Percentiles rank a stretch among this genome's conserved stretches.
phyloP scores from a whole-genome alignment of 2,329 filamentous ascomycete species.

The Penicillium vulpinum region DNA sequence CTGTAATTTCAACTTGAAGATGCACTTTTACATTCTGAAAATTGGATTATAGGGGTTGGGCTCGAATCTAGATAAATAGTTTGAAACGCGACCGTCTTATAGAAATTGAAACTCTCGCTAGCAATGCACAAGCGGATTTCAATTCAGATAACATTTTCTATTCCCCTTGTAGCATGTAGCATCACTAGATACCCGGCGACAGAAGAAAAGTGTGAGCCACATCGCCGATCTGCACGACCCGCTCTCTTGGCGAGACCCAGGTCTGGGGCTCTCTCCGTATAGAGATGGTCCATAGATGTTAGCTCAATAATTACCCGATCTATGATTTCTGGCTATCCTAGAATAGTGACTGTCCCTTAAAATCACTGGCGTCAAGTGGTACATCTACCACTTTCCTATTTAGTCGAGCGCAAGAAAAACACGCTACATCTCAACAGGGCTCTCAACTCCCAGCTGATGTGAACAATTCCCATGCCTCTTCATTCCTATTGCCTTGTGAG shows the following conservation, averaged over 20 bases:
- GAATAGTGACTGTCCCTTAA: neutral
- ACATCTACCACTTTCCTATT: no score
- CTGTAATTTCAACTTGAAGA: constrained; percentile 7
- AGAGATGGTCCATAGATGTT: neutral
- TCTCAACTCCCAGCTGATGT: no score
- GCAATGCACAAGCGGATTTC: constrained; percentile 37
- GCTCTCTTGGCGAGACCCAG: constrained; percentile 46
- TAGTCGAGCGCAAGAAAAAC: no score
- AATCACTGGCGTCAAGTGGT: neutral
- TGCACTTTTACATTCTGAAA: neutral
- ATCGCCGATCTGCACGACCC: constrained; percentile 52
- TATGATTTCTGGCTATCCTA: no score
- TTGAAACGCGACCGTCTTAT: neutral
- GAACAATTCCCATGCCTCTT: no score
- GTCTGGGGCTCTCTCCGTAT: constrained; percentile 9
- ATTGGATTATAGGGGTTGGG: neutral
- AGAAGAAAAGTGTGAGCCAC: constrained; percentile 43
- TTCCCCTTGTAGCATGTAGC: neutral
- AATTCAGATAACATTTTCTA: no score
- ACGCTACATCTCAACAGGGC: no score
- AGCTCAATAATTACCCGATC: neutral
- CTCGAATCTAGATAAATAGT: neutral
- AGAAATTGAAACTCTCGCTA: constrained; percentile 7
- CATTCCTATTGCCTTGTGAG: no score
- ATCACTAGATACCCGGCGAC: neutral